A percentile compares a stretch with the other conserved stretches of the same genome.
phyloP scores from a whole-genome alignment of 306 rosid genomes.

The Sesbania bispinosa region DNA sequence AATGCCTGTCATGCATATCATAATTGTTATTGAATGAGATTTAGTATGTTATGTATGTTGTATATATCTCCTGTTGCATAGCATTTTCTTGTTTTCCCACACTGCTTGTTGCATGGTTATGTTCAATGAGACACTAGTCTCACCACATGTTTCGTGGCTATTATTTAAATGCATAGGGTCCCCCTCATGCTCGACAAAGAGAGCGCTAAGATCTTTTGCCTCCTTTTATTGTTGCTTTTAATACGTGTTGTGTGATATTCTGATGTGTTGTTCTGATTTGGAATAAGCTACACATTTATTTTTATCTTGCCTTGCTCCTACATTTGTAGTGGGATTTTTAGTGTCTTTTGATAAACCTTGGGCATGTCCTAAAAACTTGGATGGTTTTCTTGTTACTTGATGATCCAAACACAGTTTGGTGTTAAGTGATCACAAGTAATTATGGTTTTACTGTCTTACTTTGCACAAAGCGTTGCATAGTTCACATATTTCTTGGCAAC shows the following conservation, averaged over 20 bases:
- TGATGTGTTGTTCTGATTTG: not conserved
- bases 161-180: no score
- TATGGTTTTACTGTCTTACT: not conserved
- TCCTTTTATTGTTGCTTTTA: not conserved
- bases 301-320: not conserved
- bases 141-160: no score
- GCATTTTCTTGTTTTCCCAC: no score
- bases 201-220: constrained; percentile 22
- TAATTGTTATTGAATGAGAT: no score
- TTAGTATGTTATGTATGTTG: no score
- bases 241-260: no score
- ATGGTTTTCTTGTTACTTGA: not conserved
- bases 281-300: not conserved
- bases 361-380: not conserved
- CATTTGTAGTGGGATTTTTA: not conserved
- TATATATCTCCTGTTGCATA: no score
- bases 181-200: no score
- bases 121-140: no score
- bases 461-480: not conserved
- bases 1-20: no score
- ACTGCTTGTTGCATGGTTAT: no score
- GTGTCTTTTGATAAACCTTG: not conserved
- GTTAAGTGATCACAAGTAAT: not conserved
- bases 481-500: not conserved
- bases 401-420: not conserved